Conservation (phyloP, 73 alveolate genomes). For the Paramecium octaurelia region DNA sequence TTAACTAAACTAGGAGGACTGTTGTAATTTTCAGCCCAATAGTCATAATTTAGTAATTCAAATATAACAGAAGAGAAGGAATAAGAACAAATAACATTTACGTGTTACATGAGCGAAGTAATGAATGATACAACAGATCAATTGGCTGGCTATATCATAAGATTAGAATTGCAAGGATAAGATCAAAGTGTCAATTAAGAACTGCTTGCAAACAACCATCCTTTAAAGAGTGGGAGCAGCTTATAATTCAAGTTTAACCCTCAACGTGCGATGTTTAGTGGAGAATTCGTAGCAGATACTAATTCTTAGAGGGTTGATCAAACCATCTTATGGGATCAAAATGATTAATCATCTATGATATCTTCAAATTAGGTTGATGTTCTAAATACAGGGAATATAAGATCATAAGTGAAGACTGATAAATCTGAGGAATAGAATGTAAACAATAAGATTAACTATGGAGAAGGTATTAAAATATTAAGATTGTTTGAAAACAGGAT, state of each 20-base stretch:
- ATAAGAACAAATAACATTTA: not conserved
- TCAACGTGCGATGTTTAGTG: not conserved
- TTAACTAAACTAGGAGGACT: not conserved
- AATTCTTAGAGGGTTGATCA: slow-evolving; percentile 37
- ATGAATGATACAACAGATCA: not conserved
- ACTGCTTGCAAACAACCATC: not conserved
- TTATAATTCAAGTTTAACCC: not conserved
- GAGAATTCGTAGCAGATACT: slow-evolving; percentile 4
- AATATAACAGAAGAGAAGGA: not conserved
- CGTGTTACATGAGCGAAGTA: not conserved
- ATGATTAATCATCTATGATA: slow-evolving; percentile 35
- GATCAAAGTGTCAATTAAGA: slow-evolving; percentile 33
- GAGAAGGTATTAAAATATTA: not conserved
- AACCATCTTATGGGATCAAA: slow-evolving; percentile 10
- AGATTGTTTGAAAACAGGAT: slow-evolving; percentile 10
- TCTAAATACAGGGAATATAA: not conserved
- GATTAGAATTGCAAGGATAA: not conserved
- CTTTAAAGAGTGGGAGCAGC: not conserved
- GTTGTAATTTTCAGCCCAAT: not conserved
- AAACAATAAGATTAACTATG: not conserved
- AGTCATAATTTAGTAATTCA: not conserved
- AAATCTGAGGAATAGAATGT: not conserved
- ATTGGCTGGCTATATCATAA: not conserved
- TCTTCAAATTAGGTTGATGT: not conserved
- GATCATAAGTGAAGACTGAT: not conserved